Evolutionary conservation across 495 filamentous ascomycete genomes (phyloP).

Genomic region (Chaetomium fimeti): DNA sequence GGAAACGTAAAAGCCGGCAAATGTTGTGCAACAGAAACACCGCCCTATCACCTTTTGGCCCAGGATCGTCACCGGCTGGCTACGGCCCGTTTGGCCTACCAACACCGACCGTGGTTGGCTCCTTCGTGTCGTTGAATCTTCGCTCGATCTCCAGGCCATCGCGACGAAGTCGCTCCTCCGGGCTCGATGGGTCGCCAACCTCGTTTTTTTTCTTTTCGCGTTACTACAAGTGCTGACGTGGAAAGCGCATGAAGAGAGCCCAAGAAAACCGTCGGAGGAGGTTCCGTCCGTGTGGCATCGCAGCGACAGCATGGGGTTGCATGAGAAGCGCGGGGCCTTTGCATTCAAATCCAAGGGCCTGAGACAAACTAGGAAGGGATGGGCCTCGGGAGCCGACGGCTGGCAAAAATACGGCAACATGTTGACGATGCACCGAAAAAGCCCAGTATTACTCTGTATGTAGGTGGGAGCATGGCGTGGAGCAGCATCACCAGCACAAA

Average conservation of each 20-base stretch:
- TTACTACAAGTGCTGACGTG: neutral
- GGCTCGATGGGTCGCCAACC: neutral
- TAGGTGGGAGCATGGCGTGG: neutral
- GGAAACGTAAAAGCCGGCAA: slow-evolving; percentile 14
- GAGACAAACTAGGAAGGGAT: slow-evolving; percentile 15
- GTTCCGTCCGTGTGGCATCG: neutral
- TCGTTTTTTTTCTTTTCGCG: neutral
- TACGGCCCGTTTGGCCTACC: slow-evolving; percentile 8
- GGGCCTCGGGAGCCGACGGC: neutral
- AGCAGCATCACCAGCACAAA: slow-evolving; percentile 8
- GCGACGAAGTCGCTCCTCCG: neutral
- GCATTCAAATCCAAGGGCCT: neutral
- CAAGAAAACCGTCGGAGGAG: neutral
- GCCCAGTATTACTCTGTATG: too few species aligned
- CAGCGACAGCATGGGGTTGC: slow-evolving; percentile 2
- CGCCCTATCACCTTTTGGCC: slow-evolving; percentile 13
- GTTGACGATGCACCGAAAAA: neutral
- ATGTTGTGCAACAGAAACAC: slow-evolving; percentile 19
- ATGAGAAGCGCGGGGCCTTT: slow-evolving; percentile 13
- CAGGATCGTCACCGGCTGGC: slow-evolving; percentile 1
- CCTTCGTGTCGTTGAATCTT: neutral
- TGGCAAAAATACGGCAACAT: neutral
- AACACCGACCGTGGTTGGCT: neutral
- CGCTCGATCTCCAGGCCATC: slow-evolving; percentile 7
- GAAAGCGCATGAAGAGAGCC: neutral